Evolutionary conservation across 2,329 filamentous ascomycete genomes (phyloP).

Genomic region (Talaromyces pinophilus): DNA sequence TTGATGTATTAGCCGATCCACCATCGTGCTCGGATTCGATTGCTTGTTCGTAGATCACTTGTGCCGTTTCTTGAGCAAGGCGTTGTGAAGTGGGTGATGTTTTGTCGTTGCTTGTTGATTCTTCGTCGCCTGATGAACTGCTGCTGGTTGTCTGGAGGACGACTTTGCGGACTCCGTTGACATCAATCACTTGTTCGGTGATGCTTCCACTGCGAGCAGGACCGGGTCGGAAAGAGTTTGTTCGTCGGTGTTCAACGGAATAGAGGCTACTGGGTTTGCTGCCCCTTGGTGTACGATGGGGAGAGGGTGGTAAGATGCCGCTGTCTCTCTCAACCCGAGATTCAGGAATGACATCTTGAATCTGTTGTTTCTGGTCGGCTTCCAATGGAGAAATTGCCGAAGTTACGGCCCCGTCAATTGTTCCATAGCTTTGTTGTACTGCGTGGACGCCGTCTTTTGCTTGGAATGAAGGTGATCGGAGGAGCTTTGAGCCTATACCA

Average conservation of each 20-base stretch:
- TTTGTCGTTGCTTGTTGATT: not conserved
- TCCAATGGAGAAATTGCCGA: not conserved
- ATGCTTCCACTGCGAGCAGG: conserved; percentile 72
- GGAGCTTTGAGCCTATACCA: not conserved
- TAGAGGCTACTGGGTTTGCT: conserved; percentile 31
- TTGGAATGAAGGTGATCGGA: conserved; percentile 14
- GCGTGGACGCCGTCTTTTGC: conserved; percentile 36
- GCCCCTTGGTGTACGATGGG: not conserved
- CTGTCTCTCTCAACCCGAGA: conserved; percentile 8
- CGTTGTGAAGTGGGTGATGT: not conserved
- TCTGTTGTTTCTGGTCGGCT: not conserved
- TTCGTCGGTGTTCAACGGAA: conserved; percentile 32
- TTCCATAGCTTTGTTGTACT: conserved; percentile 20
- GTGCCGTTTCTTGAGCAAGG: not conserved
- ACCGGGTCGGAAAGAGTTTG: conserved; percentile 44
- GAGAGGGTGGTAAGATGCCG: conserved; percentile 1
- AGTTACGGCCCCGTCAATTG: not conserved
- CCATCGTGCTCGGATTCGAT: conserved; percentile 16
- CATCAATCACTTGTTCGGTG: conserved; percentile 74
- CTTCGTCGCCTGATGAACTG: conserved; percentile 42
- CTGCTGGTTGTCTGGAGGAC: conserved; percentile 69
- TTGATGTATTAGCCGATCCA: conserved; percentile 19
- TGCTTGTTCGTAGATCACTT: not conserved
- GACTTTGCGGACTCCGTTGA: conserved; percentile 73
- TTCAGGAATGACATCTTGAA: conserved; percentile 31